Conservation (phyloP, 2,329 filamentous ascomycete genomes). For the Calonectria montana region DNA sequence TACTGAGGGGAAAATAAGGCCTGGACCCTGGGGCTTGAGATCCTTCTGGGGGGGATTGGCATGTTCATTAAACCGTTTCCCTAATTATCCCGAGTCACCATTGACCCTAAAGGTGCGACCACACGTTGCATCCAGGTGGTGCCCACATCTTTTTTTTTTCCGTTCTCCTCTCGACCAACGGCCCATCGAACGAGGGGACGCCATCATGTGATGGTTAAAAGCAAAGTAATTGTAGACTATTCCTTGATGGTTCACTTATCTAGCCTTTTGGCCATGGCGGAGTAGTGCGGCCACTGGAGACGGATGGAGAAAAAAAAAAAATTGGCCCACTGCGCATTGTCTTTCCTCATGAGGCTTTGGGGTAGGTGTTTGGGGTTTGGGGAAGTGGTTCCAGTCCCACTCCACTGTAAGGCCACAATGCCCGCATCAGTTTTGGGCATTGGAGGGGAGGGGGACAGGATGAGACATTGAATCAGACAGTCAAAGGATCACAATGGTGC, state of each 20-base stretch:
- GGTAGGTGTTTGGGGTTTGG: not conserved
- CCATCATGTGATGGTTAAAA: conserved; percentile 4
- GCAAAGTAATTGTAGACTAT: not conserved
- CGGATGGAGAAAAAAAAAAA: not conserved
- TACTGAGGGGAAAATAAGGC: not conserved
- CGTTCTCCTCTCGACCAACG: not conserved
- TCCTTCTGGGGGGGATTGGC: not conserved
- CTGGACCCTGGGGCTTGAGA: not conserved
- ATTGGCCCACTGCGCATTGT: not conserved
- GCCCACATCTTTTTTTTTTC: not conserved
- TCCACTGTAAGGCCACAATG: conserved; percentile 3
- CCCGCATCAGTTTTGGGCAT: not conserved
- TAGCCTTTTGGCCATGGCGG: not conserved
- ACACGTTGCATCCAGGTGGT: conserved; percentile 16
- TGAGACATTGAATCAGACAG: conserved; percentile 14
- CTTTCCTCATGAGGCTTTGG: not conserved
- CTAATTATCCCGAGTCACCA: conserved; percentile 6
- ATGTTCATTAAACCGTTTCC: conserved; percentile 1
- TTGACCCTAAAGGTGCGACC: not conserved
- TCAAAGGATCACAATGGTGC: not conserved
- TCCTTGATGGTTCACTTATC: conserved; percentile 9
- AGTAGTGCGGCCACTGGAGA: not conserved
- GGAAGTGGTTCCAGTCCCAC: not conserved
- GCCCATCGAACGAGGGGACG: not conserved
- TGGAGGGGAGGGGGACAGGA: not conserved